phyloP scores from a whole-genome alignment of 1,139 yeast genomes.

The Blastobotrys illinoisensis region DNA sequence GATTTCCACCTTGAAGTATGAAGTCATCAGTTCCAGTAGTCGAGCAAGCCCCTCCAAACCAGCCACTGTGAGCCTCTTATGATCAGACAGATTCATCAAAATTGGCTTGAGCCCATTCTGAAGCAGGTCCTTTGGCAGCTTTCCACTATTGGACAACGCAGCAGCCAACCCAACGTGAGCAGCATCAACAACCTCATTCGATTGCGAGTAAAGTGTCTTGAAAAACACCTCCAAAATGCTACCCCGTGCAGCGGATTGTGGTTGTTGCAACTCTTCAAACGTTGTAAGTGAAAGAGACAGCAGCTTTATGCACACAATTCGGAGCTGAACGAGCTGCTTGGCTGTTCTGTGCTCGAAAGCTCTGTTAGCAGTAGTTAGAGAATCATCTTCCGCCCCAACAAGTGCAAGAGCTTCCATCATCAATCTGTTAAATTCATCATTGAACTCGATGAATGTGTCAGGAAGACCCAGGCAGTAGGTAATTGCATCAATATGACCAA shows the following conservation, averaged over 20 bases:
- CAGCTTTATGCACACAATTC: constrained; percentile 84
- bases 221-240: constrained; percentile 83
- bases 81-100: constrained; percentile 91
- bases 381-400: constrained; percentile 97
- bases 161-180: constrained; percentile 84
- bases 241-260: constrained; percentile 53
- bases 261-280: constrained; percentile 54
- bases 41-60: constrained; percentile 91
- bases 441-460: constrained; percentile 74
- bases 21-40: constrained; percentile 75
- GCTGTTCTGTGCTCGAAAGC: constrained; percentile 82
- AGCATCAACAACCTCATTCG: constrained; percentile 85
- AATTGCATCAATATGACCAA: constrained; percentile 95
- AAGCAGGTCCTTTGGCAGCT: constrained; percentile 83
- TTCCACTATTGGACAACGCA: constrained; percentile 79
- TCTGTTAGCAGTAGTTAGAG: constrained; percentile 80
- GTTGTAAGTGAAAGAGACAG: constrained; percentile 77
- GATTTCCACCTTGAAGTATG: constrained; percentile 93
- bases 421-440: constrained; percentile 80
- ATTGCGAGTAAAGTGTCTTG: constrained; percentile 83
- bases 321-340: constrained; percentile 74
- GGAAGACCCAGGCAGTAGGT: constrained; percentile 81
- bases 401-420: constrained; percentile 86
- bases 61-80: constrained; percentile 78
- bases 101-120: constrained; percentile 95